Percentiles rank a stretch among this genome's conserved stretches.
Conservation (phyloP, 257 asterid species). For the Fraxinus excelsior region DNA sequence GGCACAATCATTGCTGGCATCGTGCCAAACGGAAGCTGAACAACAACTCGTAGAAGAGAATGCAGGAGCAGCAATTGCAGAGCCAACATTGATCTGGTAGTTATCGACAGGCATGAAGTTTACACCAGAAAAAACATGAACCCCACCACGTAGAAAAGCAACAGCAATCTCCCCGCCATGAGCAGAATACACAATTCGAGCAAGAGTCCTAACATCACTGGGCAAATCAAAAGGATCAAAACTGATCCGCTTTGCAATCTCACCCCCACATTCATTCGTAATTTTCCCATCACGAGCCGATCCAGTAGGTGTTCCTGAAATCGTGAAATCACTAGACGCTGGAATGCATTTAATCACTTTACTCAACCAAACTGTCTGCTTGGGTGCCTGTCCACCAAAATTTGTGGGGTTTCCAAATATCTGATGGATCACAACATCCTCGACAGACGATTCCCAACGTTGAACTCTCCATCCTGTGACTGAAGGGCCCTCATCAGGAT, state of each 20-base stretch:
- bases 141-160: constrained; percentile 87
- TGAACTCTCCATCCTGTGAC: constrained; percentile 99
- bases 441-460: constrained; percentile 98
- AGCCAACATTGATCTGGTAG: constrained; percentile 85
- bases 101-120: constrained; percentile 68
- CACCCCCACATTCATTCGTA: constrained; percentile 58
- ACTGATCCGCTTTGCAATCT: constrained; percentile 58
- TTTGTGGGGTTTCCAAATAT: constrained; percentile 92
- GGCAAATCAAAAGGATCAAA: constrained; percentile 99
- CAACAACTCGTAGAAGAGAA: constrained; percentile 99
- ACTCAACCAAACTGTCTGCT: constrained; percentile 98
- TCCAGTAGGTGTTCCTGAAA: constrained; percentile 54
- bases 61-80: constrained; percentile 94
- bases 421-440: constrained; percentile 95
- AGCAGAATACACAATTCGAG: constrained; percentile 94
- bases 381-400: constrained; percentile 86
- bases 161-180: constrained; percentile 99
- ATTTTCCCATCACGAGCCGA: constrained; percentile 51
- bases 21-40: constrained; percentile 99
- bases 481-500: constrained; percentile 99
- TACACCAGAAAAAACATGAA: constrained; percentile 85
- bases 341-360: constrained; percentile 92
- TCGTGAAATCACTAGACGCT: constrained; percentile 62
- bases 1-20: constrained; percentile 71
- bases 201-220: constrained; percentile 94